phyloP scores from a whole-genome alignment of 2,329 filamentous ascomycete species.

The Phoma herbarum region DNA sequence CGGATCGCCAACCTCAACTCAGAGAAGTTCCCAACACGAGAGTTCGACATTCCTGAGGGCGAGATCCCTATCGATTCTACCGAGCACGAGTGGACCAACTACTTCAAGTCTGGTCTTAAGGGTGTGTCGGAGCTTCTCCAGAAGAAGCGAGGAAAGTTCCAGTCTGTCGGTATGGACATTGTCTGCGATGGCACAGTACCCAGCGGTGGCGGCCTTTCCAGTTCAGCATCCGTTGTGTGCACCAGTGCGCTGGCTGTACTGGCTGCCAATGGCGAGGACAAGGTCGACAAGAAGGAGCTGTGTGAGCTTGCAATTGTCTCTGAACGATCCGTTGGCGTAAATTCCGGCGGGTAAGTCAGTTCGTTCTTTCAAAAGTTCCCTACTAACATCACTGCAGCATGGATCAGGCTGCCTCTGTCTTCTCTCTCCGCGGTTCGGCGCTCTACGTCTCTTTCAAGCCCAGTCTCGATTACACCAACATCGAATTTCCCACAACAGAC shows the following conservation, averaged over 20 bases:
- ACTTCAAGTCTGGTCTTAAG: slow-evolving; percentile 91
- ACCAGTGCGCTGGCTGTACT: slow-evolving; percentile 88
- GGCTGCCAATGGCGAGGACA: slow-evolving; percentile 79
- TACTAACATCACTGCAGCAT: slow-evolving; percentile 67
- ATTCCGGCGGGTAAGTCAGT: slow-evolving; percentile 81
- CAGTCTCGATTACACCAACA: slow-evolving; percentile 75
- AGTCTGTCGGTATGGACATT: slow-evolving; percentile 81
- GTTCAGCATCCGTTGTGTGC: slow-evolving; percentile 92
- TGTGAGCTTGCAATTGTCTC: slow-evolving; percentile 94
- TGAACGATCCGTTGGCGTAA: slow-evolving; percentile 92
- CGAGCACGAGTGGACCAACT: slow-evolving; percentile 95
- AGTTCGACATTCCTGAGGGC: slow-evolving; percentile 74
- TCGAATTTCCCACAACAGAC: slow-evolving; percentile 81
- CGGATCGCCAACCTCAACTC: slow-evolving; percentile 81
- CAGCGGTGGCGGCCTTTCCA: slow-evolving; percentile 89
- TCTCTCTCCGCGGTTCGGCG: slow-evolving; percentile 84
- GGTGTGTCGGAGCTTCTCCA: slow-evolving; percentile 82
- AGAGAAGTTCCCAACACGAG: slow-evolving; percentile 76
- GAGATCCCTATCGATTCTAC: slow-evolving; percentile 77
- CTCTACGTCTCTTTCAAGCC: slow-evolving; percentile 92
- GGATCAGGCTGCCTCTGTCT: slow-evolving; percentile 97
- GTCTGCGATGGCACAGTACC: slow-evolving; percentile 92
- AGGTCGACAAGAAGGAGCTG: slow-evolving; percentile 88
- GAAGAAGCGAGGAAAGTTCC: slow-evolving; percentile 71
- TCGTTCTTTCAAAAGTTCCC: background rate